These are phyloP conservation scores for Eleusine coracana DNA, from an alignment of 176 grass and related monocot species.

Conservation along the genomic window DNA sequence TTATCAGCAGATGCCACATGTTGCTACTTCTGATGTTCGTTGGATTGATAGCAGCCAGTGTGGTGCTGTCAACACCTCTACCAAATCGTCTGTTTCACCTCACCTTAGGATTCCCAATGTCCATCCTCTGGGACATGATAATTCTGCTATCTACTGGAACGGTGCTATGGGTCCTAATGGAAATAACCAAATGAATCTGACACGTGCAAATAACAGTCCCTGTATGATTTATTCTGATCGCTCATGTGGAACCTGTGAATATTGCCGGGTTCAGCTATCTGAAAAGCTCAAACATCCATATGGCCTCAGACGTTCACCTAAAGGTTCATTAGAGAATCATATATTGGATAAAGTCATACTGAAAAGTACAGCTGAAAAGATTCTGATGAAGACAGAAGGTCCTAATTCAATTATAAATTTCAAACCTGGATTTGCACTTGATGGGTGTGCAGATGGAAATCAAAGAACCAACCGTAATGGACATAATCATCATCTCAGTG, in stretches of 20 bases:
- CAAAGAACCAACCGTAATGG: neutral
- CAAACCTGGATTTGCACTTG: constrained; percentile 12
- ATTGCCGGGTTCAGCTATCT: constrained; percentile 37
- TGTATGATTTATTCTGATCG: constrained; percentile 36
- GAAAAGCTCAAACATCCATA: constrained; percentile 36
- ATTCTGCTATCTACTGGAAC: constrained; percentile 25
- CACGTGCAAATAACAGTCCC: constrained; percentile 25
- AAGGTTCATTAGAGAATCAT: constrained; percentile 12
- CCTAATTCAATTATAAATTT: constrained; percentile 40
- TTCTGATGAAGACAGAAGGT: constrained; percentile 39
- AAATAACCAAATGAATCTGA: constrained; percentile 32
- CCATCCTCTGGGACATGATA: constrained; percentile 29
- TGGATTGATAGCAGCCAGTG: constrained; percentile 26
- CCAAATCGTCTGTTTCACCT: constrained; percentile 17
- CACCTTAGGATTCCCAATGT: constrained; percentile 10
- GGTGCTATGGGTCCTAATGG: constrained; percentile 9
- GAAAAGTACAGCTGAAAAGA: constrained; percentile 34
- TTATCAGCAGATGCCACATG: constrained; percentile 38
- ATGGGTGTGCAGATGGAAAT: constrained; percentile 1
- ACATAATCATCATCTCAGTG: neutral
- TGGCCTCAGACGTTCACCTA: constrained; percentile 5
- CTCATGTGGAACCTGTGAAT: constrained; percentile 38
- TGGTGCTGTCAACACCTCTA: constrained; percentile 11
- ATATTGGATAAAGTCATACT: constrained; percentile 7
- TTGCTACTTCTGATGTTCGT: constrained; percentile 36